Conservation (phyloP, 495 filamentous ascomycete genomes). For the Pyronema omphalodes region DNA sequence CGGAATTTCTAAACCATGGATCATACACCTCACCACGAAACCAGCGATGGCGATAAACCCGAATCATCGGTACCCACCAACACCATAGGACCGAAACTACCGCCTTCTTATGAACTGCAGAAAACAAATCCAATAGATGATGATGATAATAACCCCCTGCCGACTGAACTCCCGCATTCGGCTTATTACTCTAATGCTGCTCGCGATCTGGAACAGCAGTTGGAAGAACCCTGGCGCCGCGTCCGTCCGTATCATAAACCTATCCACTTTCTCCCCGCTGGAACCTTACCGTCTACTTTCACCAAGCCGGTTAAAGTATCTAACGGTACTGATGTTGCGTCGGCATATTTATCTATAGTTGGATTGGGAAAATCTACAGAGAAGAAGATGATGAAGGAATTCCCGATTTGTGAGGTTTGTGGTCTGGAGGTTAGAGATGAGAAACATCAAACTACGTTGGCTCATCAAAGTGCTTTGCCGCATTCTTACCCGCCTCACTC, state of each 20-base stretch:
- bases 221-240: conserved; percentile 12
- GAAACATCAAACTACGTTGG: conserved; percentile 52
- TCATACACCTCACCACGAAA: too few species aligned
- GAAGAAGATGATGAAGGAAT: conserved; percentile 4
- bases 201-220: not conserved
- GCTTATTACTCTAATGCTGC: not conserved
- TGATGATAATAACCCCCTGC: not conserved
- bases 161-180: not conserved
- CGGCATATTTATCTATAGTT: conserved; percentile 12
- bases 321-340: conserved; percentile 10
- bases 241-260: conserved; percentile 52
- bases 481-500: conserved; percentile 76
- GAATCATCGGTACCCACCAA: too few species aligned
- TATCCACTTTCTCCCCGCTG: conserved; percentile 65
- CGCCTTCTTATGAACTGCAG: not conserved
- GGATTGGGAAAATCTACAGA: conserved; percentile 7
- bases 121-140: not conserved
- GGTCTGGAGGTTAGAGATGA: conserved; percentile 33
- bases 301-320: conserved; percentile 3
- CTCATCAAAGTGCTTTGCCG: conserved; percentile 61
- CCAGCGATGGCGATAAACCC: too few species aligned
- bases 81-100: not conserved
- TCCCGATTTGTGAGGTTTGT: conserved; percentile 39
- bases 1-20: too few species aligned
- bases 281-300: conserved; percentile 13